A percentile compares a stretch with the other conserved stretches of the same genome.
phyloP scores from a whole-genome alignment of 805 yeast species.

The Candida loeiensis region DNA sequence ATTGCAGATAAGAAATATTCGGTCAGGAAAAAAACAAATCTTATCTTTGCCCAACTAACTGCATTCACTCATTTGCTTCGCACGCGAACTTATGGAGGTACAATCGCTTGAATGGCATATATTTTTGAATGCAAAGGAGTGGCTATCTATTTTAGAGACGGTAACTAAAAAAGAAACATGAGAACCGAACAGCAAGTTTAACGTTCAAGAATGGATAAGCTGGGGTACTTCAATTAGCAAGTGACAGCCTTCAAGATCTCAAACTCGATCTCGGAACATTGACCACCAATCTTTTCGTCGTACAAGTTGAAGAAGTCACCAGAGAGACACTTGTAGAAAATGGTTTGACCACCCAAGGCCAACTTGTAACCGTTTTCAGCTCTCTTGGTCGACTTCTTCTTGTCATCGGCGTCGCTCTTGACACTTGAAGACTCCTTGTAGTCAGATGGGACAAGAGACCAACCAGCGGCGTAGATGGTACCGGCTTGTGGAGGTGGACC shows the following conservation, averaged over 20 bases:
- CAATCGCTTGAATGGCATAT: background rate
- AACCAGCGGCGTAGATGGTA: conserved; percentile 28
- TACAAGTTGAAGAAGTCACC: conserved; percentile 79
- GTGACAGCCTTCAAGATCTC: conserved; percentile 15
- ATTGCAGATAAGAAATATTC: too few species aligned
- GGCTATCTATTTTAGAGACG: background rate
- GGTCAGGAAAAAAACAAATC: too few species aligned
- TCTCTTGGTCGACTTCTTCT: conserved; percentile 3
- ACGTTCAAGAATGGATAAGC: background rate
- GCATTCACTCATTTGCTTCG: too few species aligned
- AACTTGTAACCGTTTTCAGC: conserved; percentile 35
- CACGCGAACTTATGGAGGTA: too few species aligned
- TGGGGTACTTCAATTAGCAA: conserved; percentile 6
- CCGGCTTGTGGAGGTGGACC: conserved; percentile 76
- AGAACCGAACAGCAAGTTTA: background rate
- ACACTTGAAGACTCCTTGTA: conserved; percentile 11
- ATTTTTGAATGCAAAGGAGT: conserved; percentile 1
- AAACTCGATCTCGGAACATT: conserved; percentile 43
- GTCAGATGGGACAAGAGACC: conserved; percentile 20
- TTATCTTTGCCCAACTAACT: too few species aligned
- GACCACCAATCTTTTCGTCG: conserved; percentile 57
- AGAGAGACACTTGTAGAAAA: conserved; percentile 71
- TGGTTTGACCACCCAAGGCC: conserved; percentile 58
- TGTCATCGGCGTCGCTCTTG: conserved; percentile 11
- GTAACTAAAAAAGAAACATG: conserved; percentile 1